These are phyloP conservation scores for Cyclotella cryptica DNA, from an alignment of 108 stramenopile genomes.

Conservation along the genomic window DNA sequence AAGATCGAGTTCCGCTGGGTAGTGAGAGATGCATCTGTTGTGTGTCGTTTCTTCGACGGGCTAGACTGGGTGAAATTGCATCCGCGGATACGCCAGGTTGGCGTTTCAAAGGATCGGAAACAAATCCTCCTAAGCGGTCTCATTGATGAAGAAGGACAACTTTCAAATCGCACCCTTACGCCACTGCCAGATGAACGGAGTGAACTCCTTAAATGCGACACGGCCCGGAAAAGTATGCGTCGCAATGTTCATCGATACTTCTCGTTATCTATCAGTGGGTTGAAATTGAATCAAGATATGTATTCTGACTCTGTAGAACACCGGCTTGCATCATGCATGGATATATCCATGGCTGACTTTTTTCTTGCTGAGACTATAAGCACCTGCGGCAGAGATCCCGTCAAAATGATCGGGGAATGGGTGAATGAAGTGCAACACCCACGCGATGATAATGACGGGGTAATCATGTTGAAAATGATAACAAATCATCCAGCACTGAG, in stretches of 20 bases:
- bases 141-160: conserved; percentile 44
- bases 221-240: conserved; percentile 50
- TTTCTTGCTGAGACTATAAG: conserved; percentile 84
- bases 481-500: conserved; percentile 71
- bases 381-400: conserved; percentile 48
- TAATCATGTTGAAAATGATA: conserved; percentile 87
- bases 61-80: conserved; percentile 72
- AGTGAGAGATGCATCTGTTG: conserved; percentile 65
- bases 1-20: conserved; percentile 59
- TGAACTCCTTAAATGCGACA: conserved; percentile 31
- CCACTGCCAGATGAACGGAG: conserved; percentile 73
- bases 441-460: conserved; percentile 72
- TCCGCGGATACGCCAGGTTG: not conserved
- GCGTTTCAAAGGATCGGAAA: conserved; percentile 44
- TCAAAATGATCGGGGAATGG: conserved; percentile 91
- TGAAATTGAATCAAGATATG: conserved; percentile 71
- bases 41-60: conserved; percentile 79
- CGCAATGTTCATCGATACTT: conserved; percentile 67
- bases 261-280: conserved; percentile 62
- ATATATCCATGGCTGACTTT: conserved; percentile 70
- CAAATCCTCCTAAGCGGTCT: conserved; percentile 62
- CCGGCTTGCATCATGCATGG: conserved; percentile 71
- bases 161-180: conserved; percentile 4
- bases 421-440: conserved; percentile 83
- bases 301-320: conserved; percentile 57